Base-by-base conservation (phyloP, 1,284 basidiomycete genomes). In the Microbotryomycetes sp. region DNA sequence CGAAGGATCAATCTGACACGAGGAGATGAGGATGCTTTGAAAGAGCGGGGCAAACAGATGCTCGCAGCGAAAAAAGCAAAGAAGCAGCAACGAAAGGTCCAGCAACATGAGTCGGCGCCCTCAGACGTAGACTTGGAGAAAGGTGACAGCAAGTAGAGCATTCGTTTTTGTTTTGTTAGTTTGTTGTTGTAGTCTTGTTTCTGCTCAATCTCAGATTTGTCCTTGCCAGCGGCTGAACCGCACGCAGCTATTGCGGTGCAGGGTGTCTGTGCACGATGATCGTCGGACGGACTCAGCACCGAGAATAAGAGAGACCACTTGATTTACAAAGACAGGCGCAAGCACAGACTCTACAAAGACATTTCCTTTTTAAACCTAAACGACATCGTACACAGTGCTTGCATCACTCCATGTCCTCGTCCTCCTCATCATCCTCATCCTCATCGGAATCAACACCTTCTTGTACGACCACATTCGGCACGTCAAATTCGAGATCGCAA, bases 391-490 rank as follows among this genome's bases (percentile, higher is more conserved):
- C n/a, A 25, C 9, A 9, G 16, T 23, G 9, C 9, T 7, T 56
- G 53, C 69, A 69, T 50, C 76, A 77, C 55, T 84, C 85, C 66
- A 79, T 78, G 57, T 86, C 86, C 22, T 87, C 86, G 61, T 68
- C 66, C 45, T 66, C 67, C 22, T 77, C 76, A 61, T 74, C 73
- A 45, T 75, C 74, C n/a, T 74, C 71, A 6, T 80, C 79, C 30
- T 86, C 86, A n/a, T 89, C 87, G 65, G 81, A 83, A 48, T 84
- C 82, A 73, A 90, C 90, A 4, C 91, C 92, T 75, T 93, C 89
- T 0, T 85, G 89, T 50, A 94, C 90, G 31, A 86, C 84, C 67
- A 96, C 81, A 15, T 83, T 79, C 46, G 88, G 86, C 58, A 93
- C 74, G 58, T 83, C 82, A 74, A 94, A 86, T 74, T 92, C 90